A percentile compares a stretch with the other conserved stretches of the same genome.
phyloP scores from a whole-genome alignment of 2,329 filamentous ascomycete genomes.

The Fusarium haematococcum region DNA sequence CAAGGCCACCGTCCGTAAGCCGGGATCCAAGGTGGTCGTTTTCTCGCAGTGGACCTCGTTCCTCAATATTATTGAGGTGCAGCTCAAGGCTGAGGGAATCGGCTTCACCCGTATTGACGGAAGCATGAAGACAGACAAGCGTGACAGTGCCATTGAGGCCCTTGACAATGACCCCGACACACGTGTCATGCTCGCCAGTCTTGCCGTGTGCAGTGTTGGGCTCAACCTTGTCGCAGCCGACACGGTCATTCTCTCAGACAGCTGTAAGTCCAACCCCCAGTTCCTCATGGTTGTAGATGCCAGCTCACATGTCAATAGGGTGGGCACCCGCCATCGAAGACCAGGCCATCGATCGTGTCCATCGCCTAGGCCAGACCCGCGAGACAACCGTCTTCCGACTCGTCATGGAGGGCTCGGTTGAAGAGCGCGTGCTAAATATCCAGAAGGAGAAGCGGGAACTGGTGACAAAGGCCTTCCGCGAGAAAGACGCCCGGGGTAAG shows the following conservation, averaged over 20 bases:
- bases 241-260: constrained; percentile 85
- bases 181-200: constrained; percentile 82
- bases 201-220: constrained; percentile 86
- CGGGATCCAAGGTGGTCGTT: constrained; percentile 75
- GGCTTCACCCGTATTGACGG: constrained; percentile 82
- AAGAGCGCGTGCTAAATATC: constrained; percentile 82
- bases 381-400: constrained; percentile 84
- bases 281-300: not conserved
- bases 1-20: constrained; percentile 73
- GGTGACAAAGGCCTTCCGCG: constrained; percentile 82
- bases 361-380: constrained; percentile 84
- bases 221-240: constrained; percentile 89
- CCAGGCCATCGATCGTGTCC: constrained; percentile 89
- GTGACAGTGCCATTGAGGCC: constrained; percentile 77
- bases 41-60: constrained; percentile 85
- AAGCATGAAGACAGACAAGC: constrained; percentile 75
- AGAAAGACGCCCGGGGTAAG: constrained; percentile 66
- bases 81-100: constrained; percentile 71
- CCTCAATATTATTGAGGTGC: constrained; percentile 76
- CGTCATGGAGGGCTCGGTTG: constrained; percentile 83
- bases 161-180: constrained; percentile 76
- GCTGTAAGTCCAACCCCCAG: constrained; percentile 61
- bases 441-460: constrained; percentile 83
- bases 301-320: constrained; percentile 58
- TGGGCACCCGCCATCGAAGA: constrained; percentile 95